Conservation (phyloP, 2,329 filamentous ascomycete species). For the Pseudocercospora macadamiae region DNA sequence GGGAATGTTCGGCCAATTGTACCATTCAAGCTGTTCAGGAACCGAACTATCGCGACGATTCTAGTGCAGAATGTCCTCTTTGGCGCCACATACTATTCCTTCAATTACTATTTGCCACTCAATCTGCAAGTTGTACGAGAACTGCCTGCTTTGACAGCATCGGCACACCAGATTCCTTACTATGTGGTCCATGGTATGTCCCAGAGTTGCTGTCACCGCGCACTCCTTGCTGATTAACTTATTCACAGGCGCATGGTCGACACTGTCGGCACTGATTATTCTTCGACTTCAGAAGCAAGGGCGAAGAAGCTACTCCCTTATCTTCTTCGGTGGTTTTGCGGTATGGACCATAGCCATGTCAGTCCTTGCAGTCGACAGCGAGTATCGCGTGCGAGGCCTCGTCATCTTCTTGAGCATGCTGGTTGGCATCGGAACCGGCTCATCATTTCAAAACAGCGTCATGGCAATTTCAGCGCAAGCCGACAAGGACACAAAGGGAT, state of each 20-base stretch:
- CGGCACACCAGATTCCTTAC: constrained; percentile 25
- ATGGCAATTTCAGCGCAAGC: constrained; percentile 28
- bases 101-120: constrained; percentile 28
- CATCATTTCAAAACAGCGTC: constrained; percentile 31
- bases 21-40: constrained; percentile 30
- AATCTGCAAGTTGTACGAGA: constrained; percentile 24
- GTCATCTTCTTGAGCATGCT: constrained; percentile 22
- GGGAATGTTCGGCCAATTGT: constrained; percentile 25
- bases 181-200: constrained; percentile 24
- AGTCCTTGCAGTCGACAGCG: not conserved
- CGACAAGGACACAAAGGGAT: constrained; percentile 19
- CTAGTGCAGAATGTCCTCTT: constrained; percentile 28
- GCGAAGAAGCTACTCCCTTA: constrained; percentile 21
- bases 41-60: constrained; percentile 27
- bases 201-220: not conserved
- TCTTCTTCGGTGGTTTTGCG: constrained; percentile 26
- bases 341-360: constrained; percentile 25
- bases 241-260: constrained; percentile 18
- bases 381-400: constrained; percentile 6
- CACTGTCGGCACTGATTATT: constrained; percentile 23
- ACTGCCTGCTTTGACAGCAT: constrained; percentile 15
- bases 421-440: constrained; percentile 28
- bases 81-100: constrained; percentile 29
- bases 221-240: not conserved
- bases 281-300: constrained; percentile 8